phyloP scores from a whole-genome alignment of 2,329 filamentous ascomycete species.

The Calonectria henricotiae region DNA sequence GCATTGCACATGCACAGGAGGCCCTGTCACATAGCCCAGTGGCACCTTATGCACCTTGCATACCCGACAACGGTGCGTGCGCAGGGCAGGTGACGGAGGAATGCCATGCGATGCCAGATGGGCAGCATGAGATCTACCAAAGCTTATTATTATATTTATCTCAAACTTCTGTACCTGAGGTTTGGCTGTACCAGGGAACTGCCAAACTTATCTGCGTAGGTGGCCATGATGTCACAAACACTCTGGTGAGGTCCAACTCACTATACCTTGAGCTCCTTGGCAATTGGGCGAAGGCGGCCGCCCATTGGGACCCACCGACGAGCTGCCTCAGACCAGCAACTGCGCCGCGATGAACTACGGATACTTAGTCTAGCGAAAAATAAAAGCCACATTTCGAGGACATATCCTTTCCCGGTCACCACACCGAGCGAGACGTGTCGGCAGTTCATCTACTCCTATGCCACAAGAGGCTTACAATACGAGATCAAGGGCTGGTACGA shows the following conservation, averaged over 20 bases:
- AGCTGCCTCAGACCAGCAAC: constrained; percentile 11
- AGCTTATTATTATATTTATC: constrained; percentile 41
- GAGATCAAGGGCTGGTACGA: constrained; percentile 8
- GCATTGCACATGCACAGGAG: constrained; percentile 37
- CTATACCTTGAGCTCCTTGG: neutral
- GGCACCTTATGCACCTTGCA: constrained; percentile 52
- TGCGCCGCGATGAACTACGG: constrained; percentile 16
- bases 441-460: constrained; percentile 12
- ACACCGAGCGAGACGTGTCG: neutral
- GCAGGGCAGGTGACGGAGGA: constrained; percentile 40
- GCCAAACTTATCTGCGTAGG: constrained; percentile 24
- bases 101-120: constrained; percentile 48
- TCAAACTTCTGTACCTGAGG: constrained; percentile 28
- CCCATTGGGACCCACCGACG: constrained; percentile 15
- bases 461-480: constrained; percentile 9
- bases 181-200: constrained; percentile 30
- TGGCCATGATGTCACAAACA: constrained; percentile 15
- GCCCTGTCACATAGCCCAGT: constrained; percentile 46
- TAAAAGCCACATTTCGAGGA: constrained; percentile 2
- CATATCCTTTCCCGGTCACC: constrained; percentile 22
- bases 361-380: constrained; percentile 3
- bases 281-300: constrained; percentile 1
- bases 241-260: neutral
- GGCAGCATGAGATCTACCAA: constrained; percentile 51
- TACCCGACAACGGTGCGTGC: constrained; percentile 51